Conservation (phyloP, 2,329 filamentous ascomycete genomes). For the Trichoderma aggressivum region DNA sequence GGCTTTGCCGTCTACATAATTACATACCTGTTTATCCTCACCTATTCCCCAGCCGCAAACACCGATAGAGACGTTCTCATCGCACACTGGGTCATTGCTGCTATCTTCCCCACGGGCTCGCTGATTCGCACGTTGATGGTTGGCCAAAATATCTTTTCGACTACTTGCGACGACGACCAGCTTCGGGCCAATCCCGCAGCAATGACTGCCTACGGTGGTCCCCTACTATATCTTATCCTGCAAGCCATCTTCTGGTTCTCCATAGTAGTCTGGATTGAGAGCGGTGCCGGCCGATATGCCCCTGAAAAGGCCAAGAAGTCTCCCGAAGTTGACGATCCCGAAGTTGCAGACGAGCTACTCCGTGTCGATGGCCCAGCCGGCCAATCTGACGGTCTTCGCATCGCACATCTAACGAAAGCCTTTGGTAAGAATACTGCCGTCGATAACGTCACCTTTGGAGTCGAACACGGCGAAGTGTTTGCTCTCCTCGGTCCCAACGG, state of each 20-base stretch:
- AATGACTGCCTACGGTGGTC: constrained; percentile 68
- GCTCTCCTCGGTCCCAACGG: constrained; percentile 75
- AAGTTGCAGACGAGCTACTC: constrained; percentile 25
- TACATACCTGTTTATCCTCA: constrained; percentile 65
- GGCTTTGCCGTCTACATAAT: constrained; percentile 26
- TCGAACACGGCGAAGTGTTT: constrained; percentile 66
- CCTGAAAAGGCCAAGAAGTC: constrained; percentile 21
- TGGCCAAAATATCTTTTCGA: constrained; percentile 73
- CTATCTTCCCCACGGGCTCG: constrained; percentile 45
- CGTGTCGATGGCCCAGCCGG: constrained; percentile 29
- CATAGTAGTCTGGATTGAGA: constrained; percentile 72
- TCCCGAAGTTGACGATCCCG: constrained; percentile 25
- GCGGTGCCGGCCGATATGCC: constrained; percentile 42
- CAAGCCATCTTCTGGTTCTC: constrained; percentile 67
- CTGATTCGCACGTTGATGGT: constrained; percentile 69
- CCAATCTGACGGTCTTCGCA: constrained; percentile 52
- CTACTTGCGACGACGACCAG: constrained; percentile 63
- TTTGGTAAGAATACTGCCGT: constrained; percentile 65
- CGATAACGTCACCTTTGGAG: constrained; percentile 67
- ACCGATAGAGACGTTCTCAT: constrained; percentile 66
- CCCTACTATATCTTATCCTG: constrained; percentile 72
- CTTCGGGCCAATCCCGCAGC: constrained; percentile 57
- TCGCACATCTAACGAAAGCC: constrained; percentile 64
- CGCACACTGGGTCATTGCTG: constrained; percentile 68
- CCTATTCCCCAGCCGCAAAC: constrained; percentile 64